phyloP scores from a whole-genome alignment of 2,329 filamentous ascomycete species.

The Penicillium griseofulvum region DNA sequence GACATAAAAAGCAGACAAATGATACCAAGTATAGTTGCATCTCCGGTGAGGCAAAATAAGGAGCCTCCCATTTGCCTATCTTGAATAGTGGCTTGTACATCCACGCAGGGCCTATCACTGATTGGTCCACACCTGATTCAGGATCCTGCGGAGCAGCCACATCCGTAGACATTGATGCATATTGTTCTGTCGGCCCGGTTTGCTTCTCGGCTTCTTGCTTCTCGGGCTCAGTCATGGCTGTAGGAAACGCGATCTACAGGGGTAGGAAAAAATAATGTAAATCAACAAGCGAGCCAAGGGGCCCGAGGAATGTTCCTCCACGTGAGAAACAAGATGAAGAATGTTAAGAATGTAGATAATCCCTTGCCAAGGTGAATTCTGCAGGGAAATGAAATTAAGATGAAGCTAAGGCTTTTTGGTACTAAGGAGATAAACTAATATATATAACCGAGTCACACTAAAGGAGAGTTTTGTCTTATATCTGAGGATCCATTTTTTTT shows the following conservation, averaged over 20 bases:
- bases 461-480: slow-evolving; percentile 1
- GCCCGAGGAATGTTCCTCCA: slow-evolving; percentile 3
- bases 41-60: slow-evolving; percentile 72
- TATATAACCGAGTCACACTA: slow-evolving; percentile 10
- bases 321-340: slow-evolving; percentile 6
- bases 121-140: slow-evolving; percentile 21
- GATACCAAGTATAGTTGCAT: slow-evolving; percentile 70
- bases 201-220: slow-evolving; percentile 14
- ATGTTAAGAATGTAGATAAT: slow-evolving; percentile 1
- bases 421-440: not conserved
- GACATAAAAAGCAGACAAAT: slow-evolving; percentile 69
- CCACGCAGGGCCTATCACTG: slow-evolving; percentile 51
- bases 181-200: slow-evolving; percentile 9
- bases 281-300: slow-evolving; percentile 7
- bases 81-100: slow-evolving; percentile 62
- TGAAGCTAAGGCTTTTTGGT: not conserved
- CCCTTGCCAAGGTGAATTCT: not conserved
- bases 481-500: slow-evolving; percentile 2
- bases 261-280: not conserved
- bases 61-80: slow-evolving; percentile 54
- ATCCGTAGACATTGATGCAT: slow-evolving; percentile 29
- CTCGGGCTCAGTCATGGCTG: slow-evolving; percentile 15
- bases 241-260: slow-evolving; percentile 1
- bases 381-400: not conserved
- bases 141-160: slow-evolving; percentile 17